Conservation (phyloP, 805 yeast genomes). For the Cyberlindnera euphorbiae region DNA sequence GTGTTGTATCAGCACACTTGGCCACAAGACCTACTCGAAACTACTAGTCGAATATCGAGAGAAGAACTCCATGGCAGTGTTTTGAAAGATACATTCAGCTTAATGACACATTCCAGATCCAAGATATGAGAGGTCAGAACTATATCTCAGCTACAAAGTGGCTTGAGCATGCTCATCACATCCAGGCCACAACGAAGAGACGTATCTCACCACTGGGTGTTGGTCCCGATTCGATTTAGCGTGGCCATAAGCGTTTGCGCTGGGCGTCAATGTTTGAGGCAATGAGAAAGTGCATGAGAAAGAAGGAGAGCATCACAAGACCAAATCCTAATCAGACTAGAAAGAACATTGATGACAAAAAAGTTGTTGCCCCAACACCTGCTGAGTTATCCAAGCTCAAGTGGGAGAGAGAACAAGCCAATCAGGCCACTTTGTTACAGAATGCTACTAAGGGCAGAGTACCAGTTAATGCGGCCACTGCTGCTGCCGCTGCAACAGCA, state of each 20-base stretch:
- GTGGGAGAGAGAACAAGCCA: conserved; percentile 78
- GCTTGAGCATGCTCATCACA: conserved; percentile 87
- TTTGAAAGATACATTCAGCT: conserved; percentile 93
- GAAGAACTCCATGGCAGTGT: conserved; percentile 98
- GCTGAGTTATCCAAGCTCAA: conserved; percentile 80
- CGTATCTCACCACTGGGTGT: conserved; percentile 91
- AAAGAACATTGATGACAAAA: conserved; percentile 36
- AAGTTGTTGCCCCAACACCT: conserved; percentile 66
- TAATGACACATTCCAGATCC: conserved; percentile 79
- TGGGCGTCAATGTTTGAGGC: conserved; percentile 99
- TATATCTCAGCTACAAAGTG: conserved; percentile 83
- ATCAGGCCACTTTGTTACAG: conserved; percentile 65
- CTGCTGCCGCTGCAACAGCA: conserved; percentile 18
- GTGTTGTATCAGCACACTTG: conserved; percentile 77
- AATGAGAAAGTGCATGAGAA: conserved; percentile 81
- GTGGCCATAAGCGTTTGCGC: conserved; percentile 86
- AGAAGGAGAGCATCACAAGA: conserved; percentile 72
- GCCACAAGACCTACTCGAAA: conserved; percentile 60
- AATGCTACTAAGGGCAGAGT: conserved; percentile 2
- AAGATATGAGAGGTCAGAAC: conserved; percentile 83
- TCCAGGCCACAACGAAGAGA: conserved; percentile 82
- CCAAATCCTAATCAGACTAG: conserved; percentile 46
- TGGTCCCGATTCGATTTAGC: conserved; percentile 85
- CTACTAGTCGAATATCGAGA: conserved; percentile 82
- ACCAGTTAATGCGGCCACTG: conserved; percentile 23